A percentile compares a stretch with the other conserved stretches of the same genome.
Conservation (phyloP, 1,284 basidiomycete species). For the Thecaphora frezii region DNA sequence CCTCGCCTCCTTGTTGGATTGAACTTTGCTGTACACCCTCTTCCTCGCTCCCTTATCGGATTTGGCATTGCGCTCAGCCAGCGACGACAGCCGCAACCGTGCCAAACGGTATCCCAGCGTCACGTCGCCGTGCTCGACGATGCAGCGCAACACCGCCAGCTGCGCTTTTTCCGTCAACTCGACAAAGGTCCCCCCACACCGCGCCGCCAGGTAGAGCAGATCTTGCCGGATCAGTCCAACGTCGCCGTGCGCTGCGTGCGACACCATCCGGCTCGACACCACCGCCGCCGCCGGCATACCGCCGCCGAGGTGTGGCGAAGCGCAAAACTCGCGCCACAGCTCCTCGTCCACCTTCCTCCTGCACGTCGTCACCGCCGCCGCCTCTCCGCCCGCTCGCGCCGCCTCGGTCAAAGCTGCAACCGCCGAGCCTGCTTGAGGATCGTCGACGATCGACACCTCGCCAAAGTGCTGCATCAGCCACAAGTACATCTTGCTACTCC, state of each 20-base stretch:
- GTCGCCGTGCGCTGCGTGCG: slow-evolving; percentile 15
- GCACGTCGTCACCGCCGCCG: background rate
- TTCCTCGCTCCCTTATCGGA: too few relatives aligned
- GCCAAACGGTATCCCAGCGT: slow-evolving; percentile 10
- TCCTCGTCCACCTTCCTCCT: slow-evolving; percentile 9
- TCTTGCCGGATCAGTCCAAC: slow-evolving; percentile 17
- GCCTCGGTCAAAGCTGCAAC: too few relatives aligned
- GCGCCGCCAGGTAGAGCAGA: slow-evolving; percentile 9
- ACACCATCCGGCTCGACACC: slow-evolving; percentile 22
- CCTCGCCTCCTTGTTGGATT: too few relatives aligned
- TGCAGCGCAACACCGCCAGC: slow-evolving; percentile 13
- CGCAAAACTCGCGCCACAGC: slow-evolving; percentile 25
- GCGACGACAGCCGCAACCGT: background rate
- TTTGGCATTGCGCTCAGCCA: too few relatives aligned
- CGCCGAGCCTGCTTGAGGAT: too few relatives aligned
- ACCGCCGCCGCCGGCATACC: background rate
- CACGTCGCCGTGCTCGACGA: slow-evolving; percentile 14
- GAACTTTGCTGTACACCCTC: too few relatives aligned
- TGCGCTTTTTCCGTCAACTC: slow-evolving; percentile 13
- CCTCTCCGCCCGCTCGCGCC: too few relatives aligned
- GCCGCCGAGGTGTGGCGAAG: slow-evolving; percentile 3
- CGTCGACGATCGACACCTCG: slow-evolving; percentile 5
- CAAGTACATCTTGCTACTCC: slow-evolving; percentile 33
- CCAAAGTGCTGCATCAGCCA: slow-evolving; percentile 22
- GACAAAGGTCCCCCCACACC: slow-evolving; percentile 4